These are phyloP conservation scores for Bipolaris zeicola DNA, from an alignment of 2,329 filamentous ascomycete genomes.

Conservation along the genomic window DNA sequence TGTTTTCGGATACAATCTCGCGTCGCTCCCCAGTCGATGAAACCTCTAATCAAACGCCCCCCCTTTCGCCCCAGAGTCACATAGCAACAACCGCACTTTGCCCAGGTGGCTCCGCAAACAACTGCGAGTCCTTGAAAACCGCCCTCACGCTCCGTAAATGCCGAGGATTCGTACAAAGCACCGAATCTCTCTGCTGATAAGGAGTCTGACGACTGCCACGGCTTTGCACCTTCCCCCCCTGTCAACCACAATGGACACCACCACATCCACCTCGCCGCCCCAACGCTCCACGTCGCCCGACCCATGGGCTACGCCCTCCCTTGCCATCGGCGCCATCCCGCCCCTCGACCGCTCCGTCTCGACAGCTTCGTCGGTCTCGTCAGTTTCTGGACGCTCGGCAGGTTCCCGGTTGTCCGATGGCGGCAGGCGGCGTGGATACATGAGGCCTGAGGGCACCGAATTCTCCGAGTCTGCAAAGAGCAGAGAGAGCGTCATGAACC, in stretches of 20 bases:
- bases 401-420: slow-evolving; percentile 59
- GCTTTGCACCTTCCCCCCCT: slow-evolving; percentile 19
- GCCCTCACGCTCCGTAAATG: slow-evolving; percentile 14
- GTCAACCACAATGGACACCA: slow-evolving; percentile 35
- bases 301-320: slow-evolving; percentile 66
- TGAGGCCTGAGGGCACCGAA: slow-evolving; percentile 82
- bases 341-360: slow-evolving; percentile 69
- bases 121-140: slow-evolving; percentile 10
- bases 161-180: slow-evolving; percentile 19
- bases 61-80: slow-evolving; percentile 21
- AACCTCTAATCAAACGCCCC: slow-evolving; percentile 35
- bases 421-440: slow-evolving; percentile 75
- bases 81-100: slow-evolving; percentile 35
- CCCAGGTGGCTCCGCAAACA: slow-evolving; percentile 24
- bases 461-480: slow-evolving; percentile 90
- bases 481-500: slow-evolving; percentile 91
- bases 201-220: slow-evolving; percentile 19
- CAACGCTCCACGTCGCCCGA: slow-evolving; percentile 62
- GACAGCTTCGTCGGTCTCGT: slow-evolving; percentile 61
- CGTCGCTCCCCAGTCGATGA: slow-evolving; percentile 26
- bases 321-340: slow-evolving; percentile 64
- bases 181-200: slow-evolving; percentile 19
- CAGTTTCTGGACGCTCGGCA: slow-evolving; percentile 67
- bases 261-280: slow-evolving; percentile 50
- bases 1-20: slow-evolving; percentile 35